phyloP scores from a whole-genome alignment of 2,329 filamentous ascomycete genomes.

The Xylariaceae sp. region DNA sequence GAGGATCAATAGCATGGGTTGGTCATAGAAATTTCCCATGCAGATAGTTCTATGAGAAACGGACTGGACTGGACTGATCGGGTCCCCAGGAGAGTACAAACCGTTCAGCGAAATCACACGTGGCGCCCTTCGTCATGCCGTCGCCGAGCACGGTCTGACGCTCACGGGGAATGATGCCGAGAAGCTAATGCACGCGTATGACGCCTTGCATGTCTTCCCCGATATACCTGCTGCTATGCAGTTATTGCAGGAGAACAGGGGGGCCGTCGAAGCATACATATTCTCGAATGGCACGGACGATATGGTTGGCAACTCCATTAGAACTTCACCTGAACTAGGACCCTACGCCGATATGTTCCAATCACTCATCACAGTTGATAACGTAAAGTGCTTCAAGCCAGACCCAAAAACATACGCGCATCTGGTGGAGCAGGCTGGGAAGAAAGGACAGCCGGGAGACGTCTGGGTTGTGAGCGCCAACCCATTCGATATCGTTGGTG shows the following conservation, averaged over 20 bases:
- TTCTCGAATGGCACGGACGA: constrained; percentile 73
- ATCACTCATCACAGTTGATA: constrained; percentile 67
- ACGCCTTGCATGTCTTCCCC: constrained; percentile 67
- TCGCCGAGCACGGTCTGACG: constrained; percentile 60
- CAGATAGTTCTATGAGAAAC: neutral
- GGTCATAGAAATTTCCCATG: constrained; percentile 31
- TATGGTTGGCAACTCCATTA: constrained; percentile 69
- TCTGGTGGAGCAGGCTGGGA: constrained; percentile 58
- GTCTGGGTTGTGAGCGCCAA: constrained; percentile 77
- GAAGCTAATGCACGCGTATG: constrained; percentile 67
- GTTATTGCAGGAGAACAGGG: constrained; percentile 48
- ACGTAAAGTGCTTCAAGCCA: constrained; percentile 69
- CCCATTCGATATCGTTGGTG: constrained; percentile 75
- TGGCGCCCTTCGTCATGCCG: constrained; percentile 67
- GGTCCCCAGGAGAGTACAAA: constrained; percentile 60
- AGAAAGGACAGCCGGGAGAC: constrained; percentile 51
- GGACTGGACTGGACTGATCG: constrained; percentile 5
- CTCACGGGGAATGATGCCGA: constrained; percentile 53
- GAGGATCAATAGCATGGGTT: constrained; percentile 78
- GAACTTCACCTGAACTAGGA: constrained; percentile 61
- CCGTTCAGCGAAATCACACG: constrained; percentile 69
- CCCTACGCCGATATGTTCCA: constrained; percentile 56
- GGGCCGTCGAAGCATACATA: constrained; percentile 60
- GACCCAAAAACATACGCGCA: constrained; percentile 66
- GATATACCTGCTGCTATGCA: constrained; percentile 65